Base-by-base conservation (phyloP, 2,329 filamentous ascomycete genomes). In the Pseudocercospora musae region DNA sequence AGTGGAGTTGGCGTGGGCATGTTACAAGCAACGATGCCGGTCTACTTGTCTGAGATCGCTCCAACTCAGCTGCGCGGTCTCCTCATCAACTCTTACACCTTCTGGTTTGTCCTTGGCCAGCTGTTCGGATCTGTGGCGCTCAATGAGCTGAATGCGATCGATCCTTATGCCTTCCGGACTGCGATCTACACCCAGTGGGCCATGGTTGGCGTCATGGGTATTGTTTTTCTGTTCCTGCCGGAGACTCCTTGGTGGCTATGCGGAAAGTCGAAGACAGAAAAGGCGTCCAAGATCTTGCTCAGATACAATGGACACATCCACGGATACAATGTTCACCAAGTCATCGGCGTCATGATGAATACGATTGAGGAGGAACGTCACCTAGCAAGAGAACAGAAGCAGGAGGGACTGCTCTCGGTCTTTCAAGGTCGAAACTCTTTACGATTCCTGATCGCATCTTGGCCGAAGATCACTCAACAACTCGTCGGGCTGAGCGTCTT, bases 161-260 rank as follows among this genome's bases (percentile, higher is more conserved):
- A 56, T 53, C 75, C 76, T 0, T 68, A 72, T 20, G 68, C 80
- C 50, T 81, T 74, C 61, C 70, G 73, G 6, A 74, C 73, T 3
- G 74, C 79, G 1, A 77, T 81, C 27, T 80, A 80, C 58, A 79
- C 79, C 0, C 78, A 81, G 70, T 81, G 79, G 79, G 75, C 75
- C 0, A 78, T 79, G 70, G 71, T 81, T 11, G 79, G 78, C 0
- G 29, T 75, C 6, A 80, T 79, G 71, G 57, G 72, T 0, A 57
- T 77, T 4, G 77, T 80, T 20, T 80, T 78, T 48, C 10, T 76
- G 5, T 58, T 76, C 13, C 66, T 80, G 3, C 77, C 76, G 1
- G 77, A 78, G 57, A 77, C 77, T 0, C 79, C 79, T 0, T 77
- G 76, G 40, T 58, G 63, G 62, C 52, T 64, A 13, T 62, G 64